Percentiles rank a stretch among this genome's conserved stretches.
Conservation (phyloP, 2,329 filamentous ascomycete species). For the Fusarium denticulatum region DNA sequence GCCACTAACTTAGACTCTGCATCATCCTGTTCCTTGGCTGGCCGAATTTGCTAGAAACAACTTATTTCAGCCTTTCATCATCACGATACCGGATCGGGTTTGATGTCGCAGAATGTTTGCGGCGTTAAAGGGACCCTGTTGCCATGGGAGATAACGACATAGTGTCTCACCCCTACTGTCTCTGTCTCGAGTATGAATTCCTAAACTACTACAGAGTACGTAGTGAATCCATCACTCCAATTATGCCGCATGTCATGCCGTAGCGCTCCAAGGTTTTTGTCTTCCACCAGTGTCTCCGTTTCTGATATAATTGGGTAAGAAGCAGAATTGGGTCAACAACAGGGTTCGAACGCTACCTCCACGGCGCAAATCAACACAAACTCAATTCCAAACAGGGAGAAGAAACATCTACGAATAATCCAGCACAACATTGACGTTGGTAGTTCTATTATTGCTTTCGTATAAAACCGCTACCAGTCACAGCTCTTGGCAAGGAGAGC, state of each 20-base stretch:
- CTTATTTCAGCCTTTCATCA: conserved; percentile 8
- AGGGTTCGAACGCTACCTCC: not conserved
- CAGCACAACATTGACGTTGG: not conserved
- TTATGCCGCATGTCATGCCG: conserved; percentile 11
- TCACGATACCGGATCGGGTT: conserved; percentile 21
- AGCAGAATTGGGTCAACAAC: not conserved
- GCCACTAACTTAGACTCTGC: not conserved
- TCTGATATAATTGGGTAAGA: conserved; percentile 20
- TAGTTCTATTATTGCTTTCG: not conserved
- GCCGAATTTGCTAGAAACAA: conserved; percentile 14
- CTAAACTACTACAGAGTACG: not conserved
- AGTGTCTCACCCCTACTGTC: conserved; percentile 17
- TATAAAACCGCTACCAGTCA: conserved; percentile 64
- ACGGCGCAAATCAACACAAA: not conserved
- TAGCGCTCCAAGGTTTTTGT: conserved; percentile 9
- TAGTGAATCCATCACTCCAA: not conserved
- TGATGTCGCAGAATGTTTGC: conserved; percentile 18
- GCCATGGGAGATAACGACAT: conserved; percentile 34
- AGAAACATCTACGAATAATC: not conserved
- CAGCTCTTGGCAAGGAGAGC: conserved; percentile 67
- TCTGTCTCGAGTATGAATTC: conserved; percentile 9
- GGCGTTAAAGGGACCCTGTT: conserved; percentile 28
- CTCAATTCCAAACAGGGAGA: not conserved
- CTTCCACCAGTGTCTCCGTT: conserved; percentile 23
- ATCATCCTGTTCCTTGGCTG: conserved; percentile 18